Evolutionary conservation across 495 filamentous ascomycete species (phyloP).

Genomic region (Collariella sp.): DNA sequence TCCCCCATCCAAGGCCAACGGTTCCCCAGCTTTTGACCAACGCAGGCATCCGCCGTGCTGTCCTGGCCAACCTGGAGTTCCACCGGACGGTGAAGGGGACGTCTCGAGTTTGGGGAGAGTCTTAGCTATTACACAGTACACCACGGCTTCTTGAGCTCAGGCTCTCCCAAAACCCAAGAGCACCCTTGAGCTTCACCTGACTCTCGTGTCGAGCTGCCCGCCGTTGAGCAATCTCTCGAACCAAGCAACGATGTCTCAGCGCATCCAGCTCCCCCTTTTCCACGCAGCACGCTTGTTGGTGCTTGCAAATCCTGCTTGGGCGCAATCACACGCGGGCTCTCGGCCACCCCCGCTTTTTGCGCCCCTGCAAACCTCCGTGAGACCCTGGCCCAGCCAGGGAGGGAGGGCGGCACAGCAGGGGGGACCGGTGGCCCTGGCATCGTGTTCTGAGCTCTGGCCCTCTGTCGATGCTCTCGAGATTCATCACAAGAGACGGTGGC

Average conservation of each 20-base stretch:
- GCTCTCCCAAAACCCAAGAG: too few relatives aligned
- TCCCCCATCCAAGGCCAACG: too few relatives aligned
- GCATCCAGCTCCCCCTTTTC: background rate
- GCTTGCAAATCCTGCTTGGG: constrained; percentile 23
- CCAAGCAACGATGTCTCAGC: background rate
- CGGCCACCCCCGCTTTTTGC: constrained; percentile 28
- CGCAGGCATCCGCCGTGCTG: too few relatives aligned
- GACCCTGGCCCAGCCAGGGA: constrained; percentile 7
- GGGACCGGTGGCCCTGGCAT: constrained; percentile 3
- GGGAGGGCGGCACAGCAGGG: constrained; percentile 17
- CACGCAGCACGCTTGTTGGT: constrained; percentile 15
- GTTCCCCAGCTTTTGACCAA: too few relatives aligned
- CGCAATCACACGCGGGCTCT: constrained; percentile 36
- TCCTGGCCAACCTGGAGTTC: too few relatives aligned
- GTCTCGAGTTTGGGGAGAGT: too few relatives aligned
- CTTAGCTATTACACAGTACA: too few relatives aligned
- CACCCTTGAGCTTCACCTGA: too few relatives aligned
- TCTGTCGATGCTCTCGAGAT: background rate
- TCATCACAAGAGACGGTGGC: background rate
- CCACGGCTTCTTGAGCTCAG: too few relatives aligned
- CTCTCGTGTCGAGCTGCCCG: background rate
- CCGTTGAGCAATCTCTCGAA: background rate
- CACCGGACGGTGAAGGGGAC: too few relatives aligned
- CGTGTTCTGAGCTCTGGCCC: constrained; percentile 4
- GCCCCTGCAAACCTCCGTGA: constrained; percentile 16